Conservation (phyloP, 192 early-diverging fungal species). For the Martensiomyces pterosporus region DNA sequence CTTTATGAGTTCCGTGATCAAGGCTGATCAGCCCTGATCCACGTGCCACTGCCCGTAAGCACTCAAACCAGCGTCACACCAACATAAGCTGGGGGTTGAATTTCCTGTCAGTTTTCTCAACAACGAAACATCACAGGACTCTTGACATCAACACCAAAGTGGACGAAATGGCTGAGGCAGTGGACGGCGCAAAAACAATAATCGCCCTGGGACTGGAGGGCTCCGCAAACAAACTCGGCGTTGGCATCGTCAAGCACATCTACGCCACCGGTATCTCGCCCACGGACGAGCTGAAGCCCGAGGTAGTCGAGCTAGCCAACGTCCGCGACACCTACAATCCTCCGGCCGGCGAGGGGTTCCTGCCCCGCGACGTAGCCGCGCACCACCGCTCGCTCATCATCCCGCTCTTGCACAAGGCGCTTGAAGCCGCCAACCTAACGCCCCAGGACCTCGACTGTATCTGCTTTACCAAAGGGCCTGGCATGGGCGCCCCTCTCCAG, state of each 20-base stretch:
- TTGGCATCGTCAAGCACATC: conserved; percentile 85
- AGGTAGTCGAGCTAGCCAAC: conserved; percentile 76
- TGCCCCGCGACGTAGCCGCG: conserved; percentile 88
- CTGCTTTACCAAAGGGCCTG: conserved; percentile 98
- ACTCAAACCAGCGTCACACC: too few relatives aligned
- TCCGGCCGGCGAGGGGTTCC: conserved; percentile 93
- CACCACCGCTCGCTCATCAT: conserved; percentile 85
- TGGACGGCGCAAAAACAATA: conserved; percentile 38
- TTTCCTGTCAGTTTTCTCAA: too few relatives aligned
- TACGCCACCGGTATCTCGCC: conserved; percentile 28
- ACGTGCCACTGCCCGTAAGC: too few relatives aligned
- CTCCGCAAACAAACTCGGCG: conserved; percentile 95
- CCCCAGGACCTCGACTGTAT: conserved; percentile 81
- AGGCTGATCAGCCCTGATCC: too few relatives aligned
- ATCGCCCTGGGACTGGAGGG: conserved; percentile 81
- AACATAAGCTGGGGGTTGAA: too few relatives aligned
- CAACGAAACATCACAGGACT: too few relatives aligned
- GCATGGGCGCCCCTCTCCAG: conserved; percentile 94
- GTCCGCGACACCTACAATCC: conserved; percentile 92
- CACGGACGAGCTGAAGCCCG: conserved; percentile 50
- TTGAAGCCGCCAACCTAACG: conserved; percentile 70
- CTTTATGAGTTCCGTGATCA: too few relatives aligned
- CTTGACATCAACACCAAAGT: too few relatives aligned
- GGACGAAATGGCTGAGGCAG: too few relatives aligned
- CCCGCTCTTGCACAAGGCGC: conserved; percentile 67